phyloP scores from a whole-genome alignment of 2,329 filamentous ascomycete genomes.

The Penicillium psychrosexuale region DNA sequence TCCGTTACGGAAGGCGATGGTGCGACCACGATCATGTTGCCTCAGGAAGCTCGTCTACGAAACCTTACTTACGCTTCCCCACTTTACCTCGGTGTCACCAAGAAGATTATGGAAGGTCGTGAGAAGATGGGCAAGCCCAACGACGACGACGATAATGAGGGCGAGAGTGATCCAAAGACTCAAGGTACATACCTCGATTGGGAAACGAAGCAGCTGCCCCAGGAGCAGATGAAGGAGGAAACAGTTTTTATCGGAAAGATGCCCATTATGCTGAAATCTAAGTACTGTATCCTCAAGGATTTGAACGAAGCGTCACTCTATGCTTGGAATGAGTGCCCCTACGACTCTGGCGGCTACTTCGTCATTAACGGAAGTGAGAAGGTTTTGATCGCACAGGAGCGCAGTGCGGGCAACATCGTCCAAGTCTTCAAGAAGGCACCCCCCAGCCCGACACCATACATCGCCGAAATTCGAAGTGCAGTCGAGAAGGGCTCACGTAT shows the following conservation, averaged over 20 bases:
- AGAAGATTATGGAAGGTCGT: slow-evolving; percentile 77
- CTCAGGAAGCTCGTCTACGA: slow-evolving; percentile 91
- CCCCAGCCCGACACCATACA: slow-evolving; percentile 87
- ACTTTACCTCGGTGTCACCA: slow-evolving; percentile 83
- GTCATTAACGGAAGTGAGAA: slow-evolving; percentile 99
- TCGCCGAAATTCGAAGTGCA: slow-evolving; percentile 93
- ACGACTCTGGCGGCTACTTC: slow-evolving; percentile 97
- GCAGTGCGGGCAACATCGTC: slow-evolving; percentile 96
- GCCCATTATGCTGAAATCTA: slow-evolving; percentile 96
- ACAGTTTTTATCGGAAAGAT: slow-evolving; percentile 91
- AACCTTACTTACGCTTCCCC: slow-evolving; percentile 95
- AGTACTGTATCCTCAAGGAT: slow-evolving; percentile 84
- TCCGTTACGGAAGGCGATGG: slow-evolving; percentile 93
- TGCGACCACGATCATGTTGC: slow-evolving; percentile 77
- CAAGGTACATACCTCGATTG: slow-evolving; percentile 46
- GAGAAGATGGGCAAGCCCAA: slow-evolving; percentile 70
- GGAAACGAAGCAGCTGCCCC: slow-evolving; percentile 44
- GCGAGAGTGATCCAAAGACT: slow-evolving; percentile 49
- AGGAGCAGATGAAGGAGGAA: slow-evolving; percentile 60
- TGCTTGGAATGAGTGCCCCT: slow-evolving; percentile 91
- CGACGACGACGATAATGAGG: slow-evolving; percentile 52
- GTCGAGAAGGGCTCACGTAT: slow-evolving; percentile 93
- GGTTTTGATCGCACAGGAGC: slow-evolving; percentile 95
- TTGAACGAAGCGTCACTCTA: slow-evolving; percentile 84
- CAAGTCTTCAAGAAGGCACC: slow-evolving; percentile 98